Evolutionary conservation across 2,329 filamentous ascomycete species (phyloP).

Genomic region (Penicillium rolfsii): DNA sequence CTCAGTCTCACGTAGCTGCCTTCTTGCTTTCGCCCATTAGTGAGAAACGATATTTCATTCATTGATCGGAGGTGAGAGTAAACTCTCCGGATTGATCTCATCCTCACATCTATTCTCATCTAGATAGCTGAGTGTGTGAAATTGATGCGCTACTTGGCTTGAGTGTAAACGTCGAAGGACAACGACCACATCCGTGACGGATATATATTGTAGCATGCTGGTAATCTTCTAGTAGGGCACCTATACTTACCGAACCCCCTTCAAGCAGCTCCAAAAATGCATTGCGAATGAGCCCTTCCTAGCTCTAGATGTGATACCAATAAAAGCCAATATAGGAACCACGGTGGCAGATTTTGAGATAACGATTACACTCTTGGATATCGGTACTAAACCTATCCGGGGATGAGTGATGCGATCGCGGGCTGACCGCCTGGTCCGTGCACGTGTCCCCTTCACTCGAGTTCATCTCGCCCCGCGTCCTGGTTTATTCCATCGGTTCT

Average conservation of each 20-base stretch:
- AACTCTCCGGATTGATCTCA: not conserved
- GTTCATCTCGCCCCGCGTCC: constrained; percentile 32
- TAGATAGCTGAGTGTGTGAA: not conserved
- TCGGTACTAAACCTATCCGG: constrained; percentile 2
- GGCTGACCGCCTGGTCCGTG: constrained; percentile 35
- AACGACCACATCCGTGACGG: too few relatives aligned
- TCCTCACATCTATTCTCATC: not conserved
- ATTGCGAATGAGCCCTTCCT: too few relatives aligned
- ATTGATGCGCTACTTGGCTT: too few relatives aligned
- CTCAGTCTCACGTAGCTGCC: not conserved
- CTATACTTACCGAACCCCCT: too few relatives aligned
- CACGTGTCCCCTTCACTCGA: constrained; percentile 28
- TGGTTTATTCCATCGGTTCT: constrained; percentile 21
- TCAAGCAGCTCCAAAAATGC: too few relatives aligned
- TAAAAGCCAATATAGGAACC: not conserved
- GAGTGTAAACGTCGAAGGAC: too few relatives aligned
- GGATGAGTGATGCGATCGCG: constrained; percentile 10
- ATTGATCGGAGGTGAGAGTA: not conserved
- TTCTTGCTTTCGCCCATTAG: not conserved
- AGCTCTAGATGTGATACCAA: too few relatives aligned
- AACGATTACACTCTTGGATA: not conserved
- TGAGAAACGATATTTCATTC: not conserved
- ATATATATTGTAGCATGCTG: too few relatives aligned
- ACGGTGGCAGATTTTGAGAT: not conserved
- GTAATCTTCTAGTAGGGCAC: too few relatives aligned